Percentiles rank a stretch among this genome's conserved stretches.
phyloP scores from a whole-genome alignment of 441 rosid genomes.

The Gossypium schwendimanii region DNA sequence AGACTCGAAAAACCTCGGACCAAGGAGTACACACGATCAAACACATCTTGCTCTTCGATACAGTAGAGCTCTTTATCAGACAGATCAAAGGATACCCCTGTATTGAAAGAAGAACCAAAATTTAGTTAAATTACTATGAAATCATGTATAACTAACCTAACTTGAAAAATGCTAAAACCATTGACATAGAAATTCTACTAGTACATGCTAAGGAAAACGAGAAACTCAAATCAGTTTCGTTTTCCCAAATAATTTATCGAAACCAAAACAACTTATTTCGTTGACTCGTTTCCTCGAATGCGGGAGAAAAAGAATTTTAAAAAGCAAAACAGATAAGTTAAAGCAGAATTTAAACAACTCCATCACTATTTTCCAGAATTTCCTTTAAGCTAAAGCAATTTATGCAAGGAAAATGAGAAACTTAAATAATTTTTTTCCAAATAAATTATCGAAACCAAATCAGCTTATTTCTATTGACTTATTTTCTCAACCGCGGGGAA shows the following conservation, averaged over 20 bases:
- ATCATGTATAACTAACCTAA: background rate
- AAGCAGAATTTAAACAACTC: background rate
- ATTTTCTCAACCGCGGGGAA: background rate
- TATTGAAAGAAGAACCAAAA: background rate
- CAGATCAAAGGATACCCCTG: conserved; percentile 81
- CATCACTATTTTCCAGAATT: background rate
- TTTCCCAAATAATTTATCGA: background rate
- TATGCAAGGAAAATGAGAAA: background rate
- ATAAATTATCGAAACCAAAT: background rate
- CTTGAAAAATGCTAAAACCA: background rate
- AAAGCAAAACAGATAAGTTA: background rate
- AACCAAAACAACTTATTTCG: background rate
- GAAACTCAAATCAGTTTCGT: background rate
- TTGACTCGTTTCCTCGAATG: background rate
- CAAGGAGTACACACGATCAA: conserved; percentile 78
- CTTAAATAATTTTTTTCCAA: background rate
- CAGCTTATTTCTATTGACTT: background rate
- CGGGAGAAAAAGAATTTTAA: background rate
- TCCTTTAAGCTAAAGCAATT: background rate
- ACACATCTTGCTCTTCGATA: conserved; percentile 79
- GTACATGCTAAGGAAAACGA: background rate
- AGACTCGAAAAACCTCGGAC: conserved; percentile 48
- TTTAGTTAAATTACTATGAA: background rate
- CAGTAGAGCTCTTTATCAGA: conserved; percentile 89
- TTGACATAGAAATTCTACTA: background rate